Evolutionary conservation across 2,329 filamentous ascomycete genomes (phyloP).

Genomic region (Cercospora zeina): DNA sequence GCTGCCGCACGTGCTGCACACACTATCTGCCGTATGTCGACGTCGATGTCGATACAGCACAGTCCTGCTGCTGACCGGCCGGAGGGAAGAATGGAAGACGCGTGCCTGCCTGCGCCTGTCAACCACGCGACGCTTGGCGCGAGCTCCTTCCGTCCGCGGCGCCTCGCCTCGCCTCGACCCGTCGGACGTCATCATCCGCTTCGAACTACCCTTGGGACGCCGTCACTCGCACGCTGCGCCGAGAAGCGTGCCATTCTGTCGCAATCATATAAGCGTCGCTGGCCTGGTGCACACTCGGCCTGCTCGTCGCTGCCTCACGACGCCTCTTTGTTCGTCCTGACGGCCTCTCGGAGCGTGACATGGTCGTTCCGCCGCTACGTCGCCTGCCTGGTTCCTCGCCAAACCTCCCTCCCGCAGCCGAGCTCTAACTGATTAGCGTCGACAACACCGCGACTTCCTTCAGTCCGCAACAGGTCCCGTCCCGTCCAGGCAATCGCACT

Average conservation of each 20-base stretch:
- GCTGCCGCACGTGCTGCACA: slow-evolving; percentile 23
- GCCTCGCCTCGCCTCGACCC: not conserved
- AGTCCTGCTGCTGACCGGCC: too few species aligned
- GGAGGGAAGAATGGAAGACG: not conserved
- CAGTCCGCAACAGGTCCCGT: slow-evolving; percentile 26
- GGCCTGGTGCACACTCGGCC: not conserved
- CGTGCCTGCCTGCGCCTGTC: not conserved
- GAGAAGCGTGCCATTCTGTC: not conserved
- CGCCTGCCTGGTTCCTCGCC: slow-evolving; percentile 14
- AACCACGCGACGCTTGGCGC: not conserved
- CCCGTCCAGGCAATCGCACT: too few species aligned
- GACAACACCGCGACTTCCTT: slow-evolving; percentile 25
- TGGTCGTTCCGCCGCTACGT: too few species aligned
- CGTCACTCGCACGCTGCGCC: not conserved
- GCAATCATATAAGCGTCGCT: not conserved
- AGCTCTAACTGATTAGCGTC: slow-evolving; percentile 21
- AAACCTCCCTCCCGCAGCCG: slow-evolving; percentile 22
- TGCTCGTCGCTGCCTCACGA: too few species aligned
- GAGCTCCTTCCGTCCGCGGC: not conserved
- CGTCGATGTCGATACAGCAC: too few species aligned
- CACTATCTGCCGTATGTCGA: too few species aligned
- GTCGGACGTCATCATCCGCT: slow-evolving; percentile 2
- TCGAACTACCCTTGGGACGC: slow-evolving; percentile 1
- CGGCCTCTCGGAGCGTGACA: not conserved
- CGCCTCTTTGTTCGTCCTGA: not conserved